Evolutionary conservation across 2,329 filamentous ascomycete species (phyloP).

Genomic region (Clarireedia monteithiana): DNA sequence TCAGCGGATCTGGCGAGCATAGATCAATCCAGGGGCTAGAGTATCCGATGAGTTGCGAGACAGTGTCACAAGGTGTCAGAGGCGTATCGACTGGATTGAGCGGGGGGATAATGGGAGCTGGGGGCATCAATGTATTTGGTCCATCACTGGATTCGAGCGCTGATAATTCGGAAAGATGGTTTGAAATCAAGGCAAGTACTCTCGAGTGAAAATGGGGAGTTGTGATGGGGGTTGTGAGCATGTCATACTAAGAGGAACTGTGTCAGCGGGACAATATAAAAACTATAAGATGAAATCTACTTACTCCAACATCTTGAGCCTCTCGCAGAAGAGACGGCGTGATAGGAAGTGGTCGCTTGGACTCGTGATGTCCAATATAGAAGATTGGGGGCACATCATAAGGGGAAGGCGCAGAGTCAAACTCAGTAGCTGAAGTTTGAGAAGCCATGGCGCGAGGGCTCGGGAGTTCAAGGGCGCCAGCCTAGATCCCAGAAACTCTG

Average conservation of each 20-base stretch:
- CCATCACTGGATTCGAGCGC: slow-evolving; percentile 35
- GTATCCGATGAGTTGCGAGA: slow-evolving; percentile 68
- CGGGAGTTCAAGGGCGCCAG: not conserved
- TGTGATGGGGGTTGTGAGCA: slow-evolving; percentile 72
- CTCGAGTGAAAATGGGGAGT: slow-evolving; percentile 64
- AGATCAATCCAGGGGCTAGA: slow-evolving; percentile 93
- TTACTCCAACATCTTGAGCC: slow-evolving; percentile 61
- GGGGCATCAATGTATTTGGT: slow-evolving; percentile 37
- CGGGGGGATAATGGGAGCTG: slow-evolving; percentile 54
- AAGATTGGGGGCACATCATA: slow-evolving; percentile 41
- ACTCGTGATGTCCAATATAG: slow-evolving; percentile 70
- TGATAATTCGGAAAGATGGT: slow-evolving; percentile 38
- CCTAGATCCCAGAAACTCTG: not conserved
- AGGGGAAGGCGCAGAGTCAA: slow-evolving; percentile 15
- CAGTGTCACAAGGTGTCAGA: slow-evolving; percentile 57
- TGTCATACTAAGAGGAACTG: slow-evolving; percentile 54
- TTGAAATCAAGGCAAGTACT: slow-evolving; percentile 53
- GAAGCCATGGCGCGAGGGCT: not conserved
- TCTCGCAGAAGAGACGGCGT: slow-evolving; percentile 57
- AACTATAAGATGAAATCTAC: slow-evolving; percentile 26
- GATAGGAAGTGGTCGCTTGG: slow-evolving; percentile 50
- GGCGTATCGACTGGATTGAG: slow-evolving; percentile 74
- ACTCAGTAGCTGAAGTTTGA: slow-evolving; percentile 6
- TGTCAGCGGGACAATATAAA: not conserved
- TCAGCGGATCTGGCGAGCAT: slow-evolving; percentile 70